Conservation (phyloP, 352 stramenopile species). For the Phytopythium helicoides region DNA sequence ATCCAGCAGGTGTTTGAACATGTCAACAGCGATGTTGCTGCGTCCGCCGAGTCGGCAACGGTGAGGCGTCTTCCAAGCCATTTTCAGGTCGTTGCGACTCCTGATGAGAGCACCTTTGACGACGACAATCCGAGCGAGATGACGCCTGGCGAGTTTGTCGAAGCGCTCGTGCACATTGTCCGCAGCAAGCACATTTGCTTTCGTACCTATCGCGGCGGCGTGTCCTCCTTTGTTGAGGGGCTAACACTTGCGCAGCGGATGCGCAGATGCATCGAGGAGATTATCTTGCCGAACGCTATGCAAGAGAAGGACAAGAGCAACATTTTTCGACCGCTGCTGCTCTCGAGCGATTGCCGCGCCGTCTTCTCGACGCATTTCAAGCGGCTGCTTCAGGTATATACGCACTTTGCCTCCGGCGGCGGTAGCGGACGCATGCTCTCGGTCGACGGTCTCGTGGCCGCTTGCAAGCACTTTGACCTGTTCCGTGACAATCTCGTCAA, state of each 20-base stretch:
- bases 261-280: slow-evolving; percentile 43
- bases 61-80: slow-evolving; percentile 17
- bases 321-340: slow-evolving; percentile 48
- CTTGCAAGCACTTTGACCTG: slow-evolving; percentile 51
- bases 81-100: slow-evolving; percentile 10
- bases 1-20: slow-evolving; percentile 53
- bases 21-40: slow-evolving; percentile 40
- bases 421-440: slow-evolving; percentile 36
- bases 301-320: slow-evolving; percentile 45
- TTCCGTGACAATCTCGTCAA: slow-evolving; percentile 58
- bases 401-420: slow-evolving; percentile 28
- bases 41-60: slow-evolving; percentile 15
- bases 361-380: slow-evolving; percentile 51
- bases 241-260: slow-evolving; percentile 36
- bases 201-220: slow-evolving; percentile 6
- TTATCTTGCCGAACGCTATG: slow-evolving; percentile 55
- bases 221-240: background rate
- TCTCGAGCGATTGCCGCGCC: slow-evolving; percentile 45
- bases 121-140: slow-evolving; percentile 38
- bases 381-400: slow-evolving; percentile 39
- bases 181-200: slow-evolving; percentile 35
- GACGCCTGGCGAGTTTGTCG: slow-evolving; percentile 65
- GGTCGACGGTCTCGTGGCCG: slow-evolving; percentile 37
- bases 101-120: background rate
- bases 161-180: slow-evolving; percentile 56